phyloP scores from a whole-genome alignment of 164 flowering plant species.

The Magnolia changhungtana region DNA sequence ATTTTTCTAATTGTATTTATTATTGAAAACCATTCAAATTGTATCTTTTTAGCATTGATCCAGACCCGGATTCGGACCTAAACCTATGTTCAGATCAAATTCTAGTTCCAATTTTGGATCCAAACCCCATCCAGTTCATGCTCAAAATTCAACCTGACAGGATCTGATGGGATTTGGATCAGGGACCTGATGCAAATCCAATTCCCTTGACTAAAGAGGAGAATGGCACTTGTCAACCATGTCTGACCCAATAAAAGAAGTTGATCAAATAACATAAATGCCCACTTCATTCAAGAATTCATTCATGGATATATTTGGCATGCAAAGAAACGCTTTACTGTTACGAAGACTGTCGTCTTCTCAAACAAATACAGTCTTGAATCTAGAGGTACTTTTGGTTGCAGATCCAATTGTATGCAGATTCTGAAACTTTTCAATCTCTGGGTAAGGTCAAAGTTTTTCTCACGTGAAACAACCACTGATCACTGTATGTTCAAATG shows the following conservation, averaged over 20 bases:
- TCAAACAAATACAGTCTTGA: neutral
- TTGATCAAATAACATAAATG: neutral
- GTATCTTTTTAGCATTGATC: no score
- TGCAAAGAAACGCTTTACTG: neutral
- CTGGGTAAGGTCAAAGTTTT: constrained; percentile 58
- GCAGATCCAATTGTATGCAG: constrained; percentile 75
- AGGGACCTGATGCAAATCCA: no score
- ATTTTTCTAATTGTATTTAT: no score
- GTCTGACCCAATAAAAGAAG: neutral
- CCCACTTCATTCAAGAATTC: neutral
- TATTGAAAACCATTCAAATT: no score
- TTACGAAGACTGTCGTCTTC: neutral
- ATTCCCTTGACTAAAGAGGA: no score
- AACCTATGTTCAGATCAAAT: no score
- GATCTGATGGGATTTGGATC: no score
- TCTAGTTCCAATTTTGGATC: no score
- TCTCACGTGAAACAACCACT: neutral
- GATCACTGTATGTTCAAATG: neutral
- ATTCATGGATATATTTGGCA: neutral
- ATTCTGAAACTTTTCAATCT: constrained; percentile 54
- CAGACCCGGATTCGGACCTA: no score
- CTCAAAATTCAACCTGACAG: no score
- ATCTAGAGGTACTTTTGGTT: constrained; percentile 13
- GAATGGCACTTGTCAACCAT: neutral
- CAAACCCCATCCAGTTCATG: no score